Conservation (phyloP, 2,329 filamentous ascomycete species). For the Rutstroemia sp. region DNA sequence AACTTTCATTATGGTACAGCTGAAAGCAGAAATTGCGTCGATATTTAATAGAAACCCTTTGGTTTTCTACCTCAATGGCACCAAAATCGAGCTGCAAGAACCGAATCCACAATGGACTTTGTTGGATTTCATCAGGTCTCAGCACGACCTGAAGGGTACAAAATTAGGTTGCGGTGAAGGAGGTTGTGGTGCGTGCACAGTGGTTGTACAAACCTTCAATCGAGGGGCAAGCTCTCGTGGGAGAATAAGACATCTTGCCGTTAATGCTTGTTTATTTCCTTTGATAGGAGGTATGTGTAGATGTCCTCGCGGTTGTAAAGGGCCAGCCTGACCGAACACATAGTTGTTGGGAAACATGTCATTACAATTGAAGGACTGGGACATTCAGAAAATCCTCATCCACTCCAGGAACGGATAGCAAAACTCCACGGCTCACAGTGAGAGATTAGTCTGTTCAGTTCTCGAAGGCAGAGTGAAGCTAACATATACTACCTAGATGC, state of each 20-base stretch:
- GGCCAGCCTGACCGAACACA: conserved; percentile 26
- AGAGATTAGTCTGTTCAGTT: conserved; percentile 25
- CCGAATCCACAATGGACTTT: conserved; percentile 86
- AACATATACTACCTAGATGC: conserved; percentile 12
- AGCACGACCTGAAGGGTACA: conserved; percentile 73
- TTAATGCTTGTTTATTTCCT: conserved; percentile 73
- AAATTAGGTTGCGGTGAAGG: conserved; percentile 95
- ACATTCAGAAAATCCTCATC: conserved; percentile 74
- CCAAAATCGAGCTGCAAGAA: conserved; percentile 74
- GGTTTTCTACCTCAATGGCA: conserved; percentile 88
- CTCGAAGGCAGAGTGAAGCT: background rate
- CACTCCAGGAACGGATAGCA: conserved; percentile 82
- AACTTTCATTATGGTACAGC: conserved; percentile 10
- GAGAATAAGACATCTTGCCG: conserved; percentile 84
- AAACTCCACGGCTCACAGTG: conserved; percentile 85
- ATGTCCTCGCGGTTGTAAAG: background rate
- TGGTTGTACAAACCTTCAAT: conserved; percentile 72
- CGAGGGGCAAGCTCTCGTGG: conserved; percentile 53
- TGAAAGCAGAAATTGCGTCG: conserved; percentile 16
- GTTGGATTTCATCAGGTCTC: conserved; percentile 82
- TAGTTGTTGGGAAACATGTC: conserved; percentile 88
- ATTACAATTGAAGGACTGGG: conserved; percentile 95
- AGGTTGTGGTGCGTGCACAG: conserved; percentile 89
- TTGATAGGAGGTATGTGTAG: conserved; percentile 20
- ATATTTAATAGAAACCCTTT: conserved; percentile 43